Conservation (phyloP, 768 basidiomycete genomes). For the Mycena vulgaris region DNA sequence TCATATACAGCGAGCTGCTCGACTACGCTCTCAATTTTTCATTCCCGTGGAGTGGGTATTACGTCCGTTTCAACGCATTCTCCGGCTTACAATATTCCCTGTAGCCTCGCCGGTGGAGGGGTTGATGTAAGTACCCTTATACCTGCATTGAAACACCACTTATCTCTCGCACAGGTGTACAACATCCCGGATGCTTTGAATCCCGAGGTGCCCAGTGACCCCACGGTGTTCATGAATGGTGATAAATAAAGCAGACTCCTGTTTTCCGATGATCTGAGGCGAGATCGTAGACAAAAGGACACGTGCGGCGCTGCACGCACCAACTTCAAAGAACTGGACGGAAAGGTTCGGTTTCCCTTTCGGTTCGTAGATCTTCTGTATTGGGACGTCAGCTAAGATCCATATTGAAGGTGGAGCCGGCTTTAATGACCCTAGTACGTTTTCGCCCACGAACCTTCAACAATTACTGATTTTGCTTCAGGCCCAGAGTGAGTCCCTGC, state of each 20-base stretch:
- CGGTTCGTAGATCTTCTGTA: constrained; percentile 40
- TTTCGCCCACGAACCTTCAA: neutral
- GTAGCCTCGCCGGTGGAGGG: constrained; percentile 22
- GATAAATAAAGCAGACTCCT: neutral
- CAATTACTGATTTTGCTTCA: neutral
- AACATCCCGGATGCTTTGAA: constrained; percentile 70
- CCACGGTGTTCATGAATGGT: constrained; percentile 72
- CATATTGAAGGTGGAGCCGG: neutral
- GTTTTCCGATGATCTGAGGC: neutral
- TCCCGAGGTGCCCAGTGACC: constrained; percentile 61
- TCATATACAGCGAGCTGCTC: constrained; percentile 72
- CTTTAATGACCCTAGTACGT: constrained; percentile 29
- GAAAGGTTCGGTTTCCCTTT: constrained; percentile 46
- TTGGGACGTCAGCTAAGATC: neutral
- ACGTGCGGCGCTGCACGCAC: constrained; percentile 76
- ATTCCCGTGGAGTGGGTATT: constrained; percentile 66
- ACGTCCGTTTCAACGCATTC: neutral
- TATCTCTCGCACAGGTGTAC: constrained; percentile 55
- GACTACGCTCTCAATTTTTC: constrained; percentile 84
- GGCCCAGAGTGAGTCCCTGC: constrained; percentile 39
- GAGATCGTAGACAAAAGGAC: constrained; percentile 58
- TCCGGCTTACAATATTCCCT: neutral
- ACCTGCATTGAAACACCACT: neutral
- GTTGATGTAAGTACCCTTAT: constrained; percentile 51
- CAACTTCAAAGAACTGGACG: constrained; percentile 68